A percentile compares a stretch with the other conserved stretches of the same genome.
Evolutionary conservation across 352 stramenopile genomes (phyloP).

Genomic region (Globisporangium mamillatum): DNA sequence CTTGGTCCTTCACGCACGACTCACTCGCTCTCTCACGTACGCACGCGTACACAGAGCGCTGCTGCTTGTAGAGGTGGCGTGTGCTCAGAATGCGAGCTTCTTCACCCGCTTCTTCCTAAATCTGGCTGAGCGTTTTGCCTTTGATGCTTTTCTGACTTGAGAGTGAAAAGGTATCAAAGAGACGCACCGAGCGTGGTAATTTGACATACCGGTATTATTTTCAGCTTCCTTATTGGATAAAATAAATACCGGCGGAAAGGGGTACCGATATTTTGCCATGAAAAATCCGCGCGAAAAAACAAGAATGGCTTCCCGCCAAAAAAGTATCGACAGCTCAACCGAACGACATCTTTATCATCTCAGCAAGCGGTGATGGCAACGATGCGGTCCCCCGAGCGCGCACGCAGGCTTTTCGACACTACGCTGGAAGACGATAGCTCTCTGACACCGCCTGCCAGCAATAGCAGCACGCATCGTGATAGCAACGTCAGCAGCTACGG

Average conservation of each 20-base stretch:
- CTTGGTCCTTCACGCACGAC: neutral
- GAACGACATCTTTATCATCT: neutral
- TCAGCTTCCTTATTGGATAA: neutral
- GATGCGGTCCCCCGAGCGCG: conserved; percentile 18
- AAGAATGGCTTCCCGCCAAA: neutral
- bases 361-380: neutral
- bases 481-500: conserved; percentile 12
- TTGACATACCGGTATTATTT: neutral
- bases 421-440: neutral
- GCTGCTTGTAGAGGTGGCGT: neutral
- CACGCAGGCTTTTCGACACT: conserved; percentile 13
- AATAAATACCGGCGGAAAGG: neutral
- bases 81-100: neutral
- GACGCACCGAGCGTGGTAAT: neutral
- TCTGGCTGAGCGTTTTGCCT: conserved; percentile 6
- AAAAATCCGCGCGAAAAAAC: neutral
- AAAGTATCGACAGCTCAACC: neutral
- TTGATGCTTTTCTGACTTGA: neutral
- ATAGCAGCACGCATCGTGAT: neutral
- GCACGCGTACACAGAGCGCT: neutral
- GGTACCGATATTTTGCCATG: neutral
- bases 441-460: neutral
- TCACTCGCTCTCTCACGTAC: neutral
- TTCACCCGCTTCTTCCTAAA: neutral
- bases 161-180: conserved; percentile 1